A percentile compares a stretch with the other conserved stretches of the same genome.
Conservation (phyloP, 441 rosid genomes). For the Kokia cookei region DNA sequence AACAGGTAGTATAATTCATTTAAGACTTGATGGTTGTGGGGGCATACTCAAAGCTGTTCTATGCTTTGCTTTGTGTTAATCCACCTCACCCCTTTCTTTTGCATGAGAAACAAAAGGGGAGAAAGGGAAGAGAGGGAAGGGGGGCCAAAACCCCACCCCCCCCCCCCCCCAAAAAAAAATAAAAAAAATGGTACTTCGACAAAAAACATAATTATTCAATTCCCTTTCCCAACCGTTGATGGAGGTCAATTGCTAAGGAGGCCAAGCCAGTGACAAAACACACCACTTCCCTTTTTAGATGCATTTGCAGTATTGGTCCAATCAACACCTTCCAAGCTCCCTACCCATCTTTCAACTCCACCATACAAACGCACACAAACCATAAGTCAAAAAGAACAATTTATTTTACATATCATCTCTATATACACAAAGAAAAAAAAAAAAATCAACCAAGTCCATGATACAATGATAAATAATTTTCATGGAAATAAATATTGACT, state of each 20-base stretch:
- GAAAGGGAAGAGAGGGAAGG: background rate
- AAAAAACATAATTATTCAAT: constrained; percentile 34
- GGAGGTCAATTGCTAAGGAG: constrained; percentile 23
- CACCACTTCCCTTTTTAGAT: constrained; percentile 32
- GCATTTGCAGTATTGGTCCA: constrained; percentile 28
- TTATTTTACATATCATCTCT: no score
- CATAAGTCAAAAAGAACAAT: constrained; percentile 15
- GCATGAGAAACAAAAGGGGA: constrained; percentile 2
- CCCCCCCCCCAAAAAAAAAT: no score
- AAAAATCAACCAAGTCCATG: no score
- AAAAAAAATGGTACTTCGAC: constrained; percentile 4
- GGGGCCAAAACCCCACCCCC: constrained; percentile 21
- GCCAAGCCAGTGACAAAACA: constrained; percentile 24
- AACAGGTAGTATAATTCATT: constrained; percentile 6
- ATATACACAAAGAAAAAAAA: no score
- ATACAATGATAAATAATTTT: no score
- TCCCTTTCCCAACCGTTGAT: constrained; percentile 19
- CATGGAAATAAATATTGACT: no score
- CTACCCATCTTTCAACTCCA: constrained; percentile 3
- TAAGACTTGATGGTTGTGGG: constrained; percentile 18
- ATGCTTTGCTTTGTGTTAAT: constrained; percentile 7
- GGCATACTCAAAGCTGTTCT: constrained; percentile 20
- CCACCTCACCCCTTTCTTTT: constrained; percentile 18
- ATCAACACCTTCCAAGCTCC: constrained; percentile 3
- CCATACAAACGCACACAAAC: constrained; percentile 19